phyloP scores from a whole-genome alignment of 164 flowering plant species.

The Dillenia turbinata region DNA sequence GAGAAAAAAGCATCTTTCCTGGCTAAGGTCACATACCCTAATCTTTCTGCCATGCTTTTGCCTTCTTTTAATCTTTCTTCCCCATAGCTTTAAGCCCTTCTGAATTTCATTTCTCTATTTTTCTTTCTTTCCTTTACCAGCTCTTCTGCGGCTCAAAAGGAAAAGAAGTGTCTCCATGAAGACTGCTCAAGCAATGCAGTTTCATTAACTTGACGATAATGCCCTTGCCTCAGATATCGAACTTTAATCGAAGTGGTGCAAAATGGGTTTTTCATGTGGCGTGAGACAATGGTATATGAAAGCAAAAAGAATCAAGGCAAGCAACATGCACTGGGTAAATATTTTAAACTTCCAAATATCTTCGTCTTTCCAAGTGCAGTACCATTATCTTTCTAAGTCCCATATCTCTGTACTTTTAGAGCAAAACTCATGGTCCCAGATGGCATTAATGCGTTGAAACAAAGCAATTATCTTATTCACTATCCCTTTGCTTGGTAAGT shows the following conservation, averaged over 20 bases:
- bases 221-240: neutral
- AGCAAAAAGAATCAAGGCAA: slow-evolving; percentile 16
- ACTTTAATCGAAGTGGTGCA: neutral
- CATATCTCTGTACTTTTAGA: slow-evolving; percentile 1
- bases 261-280: too few relatives aligned
- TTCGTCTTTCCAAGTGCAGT: slow-evolving; percentile 19
- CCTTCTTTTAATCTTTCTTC: slow-evolving; percentile 16
- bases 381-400: slow-evolving; percentile 8
- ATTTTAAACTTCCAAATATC: slow-evolving; percentile 11
- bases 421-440: neutral
- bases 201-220: neutral
- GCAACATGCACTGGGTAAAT: slow-evolving; percentile 4
- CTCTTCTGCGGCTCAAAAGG: neutral
- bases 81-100: slow-evolving; percentile 1
- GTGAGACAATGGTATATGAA: neutral
- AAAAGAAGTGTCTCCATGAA: neutral
- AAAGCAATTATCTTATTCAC: slow-evolving; percentile 13
- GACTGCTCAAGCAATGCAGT: neutral
- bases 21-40: slow-evolving; percentile 16
- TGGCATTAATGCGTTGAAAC: neutral
- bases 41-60: slow-evolving; percentile 20
- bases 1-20: slow-evolving; percentile 22
- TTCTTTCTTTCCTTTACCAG: neutral
- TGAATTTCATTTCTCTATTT: neutral
- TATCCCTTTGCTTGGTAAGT: slow-evolving; percentile 15